A percentile compares a stretch with the other conserved stretches of the same genome.
phyloP scores from a whole-genome alignment of 371 early-diverging fungal species.

The Caulochytrium protostelioides region DNA sequence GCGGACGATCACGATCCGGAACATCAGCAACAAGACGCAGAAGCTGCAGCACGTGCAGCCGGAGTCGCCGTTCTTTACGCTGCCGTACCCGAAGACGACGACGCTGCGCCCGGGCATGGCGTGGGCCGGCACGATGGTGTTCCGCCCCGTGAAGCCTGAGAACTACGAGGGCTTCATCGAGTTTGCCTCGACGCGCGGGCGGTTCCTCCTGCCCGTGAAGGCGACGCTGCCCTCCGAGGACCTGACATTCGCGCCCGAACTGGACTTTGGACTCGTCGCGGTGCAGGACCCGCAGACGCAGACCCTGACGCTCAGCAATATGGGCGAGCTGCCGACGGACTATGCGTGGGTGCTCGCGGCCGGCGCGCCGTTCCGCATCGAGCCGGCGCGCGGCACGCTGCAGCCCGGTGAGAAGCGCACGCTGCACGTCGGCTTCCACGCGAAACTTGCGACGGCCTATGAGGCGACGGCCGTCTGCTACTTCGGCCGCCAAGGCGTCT shows the following conservation, averaged over 20 bases:
- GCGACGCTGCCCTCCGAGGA: conserved; percentile 24
- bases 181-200: conserved; percentile 21
- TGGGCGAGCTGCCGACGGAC: conserved; percentile 16
- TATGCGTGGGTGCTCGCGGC: conserved; percentile 21
- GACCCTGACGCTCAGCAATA: conserved; percentile 15
- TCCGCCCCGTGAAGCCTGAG: conserved; percentile 21
- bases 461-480: too few relatives aligned
- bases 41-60: conserved; percentile 29
- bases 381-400: conserved; percentile 12
- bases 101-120: conserved; percentile 28
- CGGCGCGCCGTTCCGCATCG: conserved; percentile 16
- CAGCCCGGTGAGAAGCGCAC: conserved; percentile 8
- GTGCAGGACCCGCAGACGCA: conserved; percentile 13
- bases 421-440: conserved; percentile 17
- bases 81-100: conserved; percentile 27
- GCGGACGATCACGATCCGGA: too few relatives aligned
- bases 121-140: conserved; percentile 25
- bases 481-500: too few relatives aligned
- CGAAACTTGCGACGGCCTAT: too few relatives aligned
- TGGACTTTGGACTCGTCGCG: conserved; percentile 22
- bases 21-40: too few relatives aligned
- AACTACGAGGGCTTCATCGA: conserved; percentile 21
- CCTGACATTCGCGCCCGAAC: conserved; percentile 11
- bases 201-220: conserved; percentile 19
- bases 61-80: conserved; percentile 21